phyloP scores from a whole-genome alignment of 805 yeast species.

The Monosporozyma aerobia region DNA sequence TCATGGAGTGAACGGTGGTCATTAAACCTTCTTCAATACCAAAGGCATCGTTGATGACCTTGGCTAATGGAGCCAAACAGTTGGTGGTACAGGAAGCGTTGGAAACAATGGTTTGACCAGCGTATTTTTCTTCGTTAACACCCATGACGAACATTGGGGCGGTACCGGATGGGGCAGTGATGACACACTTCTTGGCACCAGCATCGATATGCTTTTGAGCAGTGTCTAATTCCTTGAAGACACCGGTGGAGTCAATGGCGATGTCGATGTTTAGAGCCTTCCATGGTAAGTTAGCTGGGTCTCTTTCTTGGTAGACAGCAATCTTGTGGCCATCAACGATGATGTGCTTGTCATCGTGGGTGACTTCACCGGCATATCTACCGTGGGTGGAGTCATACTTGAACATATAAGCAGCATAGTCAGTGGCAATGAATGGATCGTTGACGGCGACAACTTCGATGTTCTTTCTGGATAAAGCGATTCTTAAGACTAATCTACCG shows the following conservation, averaged over 20 bases:
- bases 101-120: slow-evolving; percentile 51
- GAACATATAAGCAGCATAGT: slow-evolving; percentile 67
- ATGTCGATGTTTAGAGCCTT: slow-evolving; percentile 51
- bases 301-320: slow-evolving; percentile 53
- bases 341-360: slow-evolving; percentile 42
- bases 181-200: slow-evolving; percentile 66
- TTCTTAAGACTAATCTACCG: slow-evolving; percentile 60
- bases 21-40: slow-evolving; percentile 67
- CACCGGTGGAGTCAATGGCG: slow-evolving; percentile 67
- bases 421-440: slow-evolving; percentile 60
- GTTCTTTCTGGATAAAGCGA: slow-evolving; percentile 43
- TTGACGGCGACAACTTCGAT: slow-evolving; percentile 57
- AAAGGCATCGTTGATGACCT: slow-evolving; percentile 54
- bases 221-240: slow-evolving; percentile 55
- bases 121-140: slow-evolving; percentile 55
- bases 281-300: slow-evolving; percentile 64
- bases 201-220: slow-evolving; percentile 62
- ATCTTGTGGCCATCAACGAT: slow-evolving; percentile 44
- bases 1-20: slow-evolving; percentile 67
- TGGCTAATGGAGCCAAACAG: slow-evolving; percentile 68
- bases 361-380: slow-evolving; percentile 49
- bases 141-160: slow-evolving; percentile 70
- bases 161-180: slow-evolving; percentile 63
- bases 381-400: slow-evolving; percentile 70
- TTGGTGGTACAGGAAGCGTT: slow-evolving; percentile 70